A percentile compares a stretch with the other conserved stretches of the same genome.
Evolutionary conservation across 306 rosid species (phyloP).

Genomic region (Pterocarpus santalinus): DNA sequence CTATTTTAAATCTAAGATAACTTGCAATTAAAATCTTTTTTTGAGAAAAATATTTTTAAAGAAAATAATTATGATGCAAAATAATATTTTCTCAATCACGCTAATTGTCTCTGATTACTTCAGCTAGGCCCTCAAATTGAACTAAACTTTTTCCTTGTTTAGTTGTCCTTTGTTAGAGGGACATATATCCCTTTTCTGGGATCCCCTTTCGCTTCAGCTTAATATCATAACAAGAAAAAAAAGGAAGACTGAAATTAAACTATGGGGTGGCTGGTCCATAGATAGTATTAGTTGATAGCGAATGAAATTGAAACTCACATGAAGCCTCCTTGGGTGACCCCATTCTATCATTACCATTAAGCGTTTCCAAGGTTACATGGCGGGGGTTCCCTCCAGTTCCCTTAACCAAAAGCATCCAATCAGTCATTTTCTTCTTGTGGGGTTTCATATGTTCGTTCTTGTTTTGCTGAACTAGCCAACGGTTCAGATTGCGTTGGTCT

Average conservation of each 20-base stretch:
- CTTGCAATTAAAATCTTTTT: too few species aligned
- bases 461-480: constrained; percentile 8
- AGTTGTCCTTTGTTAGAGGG: too few species aligned
- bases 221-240: background rate
- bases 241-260: background rate
- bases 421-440: constrained; percentile 36
- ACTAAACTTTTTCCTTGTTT: background rate
- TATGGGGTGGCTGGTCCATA: constrained; percentile 19
- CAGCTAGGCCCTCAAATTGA: background rate
- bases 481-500: constrained; percentile 28
- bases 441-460: constrained; percentile 1
- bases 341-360: constrained; percentile 22
- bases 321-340: constrained; percentile 2
- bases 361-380: constrained; percentile 17
- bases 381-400: constrained; percentile 30
- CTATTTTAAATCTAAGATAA: too few species aligned
- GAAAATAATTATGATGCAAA: too few species aligned
- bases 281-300: constrained; percentile 21
- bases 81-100: too few species aligned
- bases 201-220: background rate
- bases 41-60: too few species aligned
- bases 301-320: constrained; percentile 29
- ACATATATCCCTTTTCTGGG: background rate
- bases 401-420: constrained; percentile 30
- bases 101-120: too few species aligned